These are phyloP conservation scores for Cercospora janseana DNA, from an alignment of 2,329 filamentous ascomycete genomes.

Conservation along the genomic window DNA sequence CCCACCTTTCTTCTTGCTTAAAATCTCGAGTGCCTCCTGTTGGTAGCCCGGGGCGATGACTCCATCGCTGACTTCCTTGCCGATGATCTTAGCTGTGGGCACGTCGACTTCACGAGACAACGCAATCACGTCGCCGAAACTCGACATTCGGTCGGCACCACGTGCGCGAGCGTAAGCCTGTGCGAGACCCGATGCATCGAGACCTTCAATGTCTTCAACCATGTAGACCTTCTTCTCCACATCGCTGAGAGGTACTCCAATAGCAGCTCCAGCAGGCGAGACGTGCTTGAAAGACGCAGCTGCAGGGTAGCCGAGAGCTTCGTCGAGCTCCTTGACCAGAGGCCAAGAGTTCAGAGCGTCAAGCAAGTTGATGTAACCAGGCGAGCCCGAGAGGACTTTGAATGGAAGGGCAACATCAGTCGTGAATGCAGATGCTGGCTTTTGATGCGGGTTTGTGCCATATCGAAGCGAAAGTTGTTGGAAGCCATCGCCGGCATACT, in stretches of 20 bases:
- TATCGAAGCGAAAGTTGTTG: slow-evolving; percentile 88
- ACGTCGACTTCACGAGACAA: slow-evolving; percentile 88
- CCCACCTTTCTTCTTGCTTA: slow-evolving; percentile 97
- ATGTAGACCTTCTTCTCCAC: slow-evolving; percentile 98
- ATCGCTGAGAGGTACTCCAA: slow-evolving; percentile 79
- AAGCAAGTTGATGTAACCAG: slow-evolving; percentile 95
- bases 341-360: slow-evolving; percentile 97
- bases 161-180: slow-evolving; percentile 95
- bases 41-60: slow-evolving; percentile 89
- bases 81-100: slow-evolving; percentile 94
- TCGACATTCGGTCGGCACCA: slow-evolving; percentile 97
- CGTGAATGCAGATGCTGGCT: slow-evolving; percentile 84
- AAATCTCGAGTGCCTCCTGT: slow-evolving; percentile 79
- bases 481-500: slow-evolving; percentile 81
- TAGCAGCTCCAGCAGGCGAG: slow-evolving; percentile 91
- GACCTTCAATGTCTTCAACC: slow-evolving; percentile 88
- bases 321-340: slow-evolving; percentile 91
- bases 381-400: slow-evolving; percentile 84
- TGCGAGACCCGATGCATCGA: slow-evolving; percentile 81
- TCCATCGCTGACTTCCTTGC: slow-evolving; percentile 94
- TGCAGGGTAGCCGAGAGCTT: slow-evolving; percentile 80
- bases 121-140: slow-evolving; percentile 94
- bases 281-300: slow-evolving; percentile 99
- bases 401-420: slow-evolving; percentile 77
- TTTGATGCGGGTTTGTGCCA: slow-evolving; percentile 96